Base-by-base conservation (phyloP, 2,329 filamentous ascomycete genomes). In the Blastomyces parvus region DNA sequence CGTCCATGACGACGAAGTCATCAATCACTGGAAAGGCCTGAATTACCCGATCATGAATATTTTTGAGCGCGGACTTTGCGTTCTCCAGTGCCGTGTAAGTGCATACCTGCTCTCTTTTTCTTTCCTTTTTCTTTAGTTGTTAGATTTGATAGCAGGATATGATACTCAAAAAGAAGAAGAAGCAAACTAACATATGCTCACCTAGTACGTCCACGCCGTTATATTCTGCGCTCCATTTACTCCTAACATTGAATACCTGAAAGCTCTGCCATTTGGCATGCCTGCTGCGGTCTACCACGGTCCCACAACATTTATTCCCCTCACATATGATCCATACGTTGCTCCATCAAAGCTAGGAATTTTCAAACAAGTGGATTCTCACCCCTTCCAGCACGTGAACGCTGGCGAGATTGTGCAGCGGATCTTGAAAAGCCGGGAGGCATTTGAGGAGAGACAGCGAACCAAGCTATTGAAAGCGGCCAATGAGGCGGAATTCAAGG, bases 21-120 rank as follows among this genome's bases (percentile, higher is more conserved):
- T 99, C 76, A 99, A 99, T 77, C 82, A 88, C 70, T 95, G 91
- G 89, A 97, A 97, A 78, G 93, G 94, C 44, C 83, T 97, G 70
- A 99, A 99, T 79, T 99, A 97, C 74, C 94, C 94, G 33, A 97
- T 99, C 78, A 99, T 99, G 94, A 99, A 97, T 80, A 92, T 96
- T 63, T 96, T 93, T 71, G 94, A 99, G 80, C 88, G 94, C 52
- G 92, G 92, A 1, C 85, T 99, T 27, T 99, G 94, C 74, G 93
- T 97, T 38, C 80, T 97, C 66, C 94, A 99, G 73, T 99, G 94
- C 81, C 88, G 88, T 76, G 90, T 93, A 81, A 71, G 84, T 75
- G 53, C 27, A 62, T 38, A 58, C 17, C 13, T 40, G 1, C 46
- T 25, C 9, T 9, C 22, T 17, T 22, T 9, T 9, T 36, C 6